Conservation (phyloP, 2,329 filamentous ascomycete genomes). For the Fusarium mundagurra region DNA sequence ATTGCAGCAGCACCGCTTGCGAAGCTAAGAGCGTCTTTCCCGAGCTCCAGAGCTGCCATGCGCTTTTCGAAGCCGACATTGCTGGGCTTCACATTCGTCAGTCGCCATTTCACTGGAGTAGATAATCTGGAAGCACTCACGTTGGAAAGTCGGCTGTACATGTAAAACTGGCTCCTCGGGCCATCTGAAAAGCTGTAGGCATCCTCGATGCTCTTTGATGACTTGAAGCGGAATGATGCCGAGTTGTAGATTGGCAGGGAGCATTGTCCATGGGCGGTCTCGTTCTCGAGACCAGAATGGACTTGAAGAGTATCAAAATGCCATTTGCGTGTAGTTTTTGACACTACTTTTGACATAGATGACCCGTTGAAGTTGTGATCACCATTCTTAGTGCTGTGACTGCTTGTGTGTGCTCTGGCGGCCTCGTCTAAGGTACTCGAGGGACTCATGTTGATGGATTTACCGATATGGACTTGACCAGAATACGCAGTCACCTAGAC, state of each 20-base stretch:
- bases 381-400: not conserved
- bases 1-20: not conserved
- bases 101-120: fast-evolving
- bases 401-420: not conserved
- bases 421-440: not conserved
- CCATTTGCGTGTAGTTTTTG: not conserved
- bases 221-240: not conserved
- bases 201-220: not conserved
- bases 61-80: constrained; percentile 6
- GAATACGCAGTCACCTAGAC: not conserved
- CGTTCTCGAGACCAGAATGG: not conserved
- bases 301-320: not conserved
- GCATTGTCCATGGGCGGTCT: not conserved
- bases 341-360: not conserved
- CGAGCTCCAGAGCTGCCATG: not conserved
- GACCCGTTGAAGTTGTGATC: not conserved
- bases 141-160: not conserved
- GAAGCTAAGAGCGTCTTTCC: not conserved
- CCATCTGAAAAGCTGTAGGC: not conserved
- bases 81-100: not conserved
- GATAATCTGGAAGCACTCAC: not conserved
- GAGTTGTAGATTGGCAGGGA: not conserved
- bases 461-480: not conserved
- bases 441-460: not conserved
- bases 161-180: not conserved